phyloP scores from a whole-genome alignment of 192 early-diverging fungal genomes.

The Allomyces macrogynus region DNA sequence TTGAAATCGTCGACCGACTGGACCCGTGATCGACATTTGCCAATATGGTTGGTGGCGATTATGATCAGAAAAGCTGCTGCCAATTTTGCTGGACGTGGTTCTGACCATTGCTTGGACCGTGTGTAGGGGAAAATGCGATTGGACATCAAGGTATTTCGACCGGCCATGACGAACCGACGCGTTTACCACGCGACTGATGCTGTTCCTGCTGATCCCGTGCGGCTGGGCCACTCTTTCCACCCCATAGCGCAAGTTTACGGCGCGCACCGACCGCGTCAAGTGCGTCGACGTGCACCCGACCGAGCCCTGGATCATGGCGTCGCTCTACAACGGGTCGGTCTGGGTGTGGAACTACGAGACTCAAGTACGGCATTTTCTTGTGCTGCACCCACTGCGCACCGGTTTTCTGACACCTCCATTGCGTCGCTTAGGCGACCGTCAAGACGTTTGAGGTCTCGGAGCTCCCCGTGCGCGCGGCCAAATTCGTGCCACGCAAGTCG shows the following conservation, averaged over 20 bases:
- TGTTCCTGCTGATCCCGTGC: too few species aligned
- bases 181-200: too few species aligned
- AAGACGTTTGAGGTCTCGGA: slow-evolving; percentile 95
- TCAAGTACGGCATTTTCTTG: slow-evolving; percentile 28
- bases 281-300: slow-evolving; percentile 95
- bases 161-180: not conserved
- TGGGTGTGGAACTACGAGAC: slow-evolving; percentile 99
- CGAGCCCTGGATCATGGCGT: slow-evolving; percentile 93
- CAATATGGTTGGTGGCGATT: too few species aligned
- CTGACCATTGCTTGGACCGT: too few species aligned
- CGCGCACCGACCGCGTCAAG: slow-evolving; percentile 82
- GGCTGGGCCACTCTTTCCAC: not conserved
- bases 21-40: too few species aligned
- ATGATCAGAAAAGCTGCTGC: too few species aligned
- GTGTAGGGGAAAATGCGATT: not conserved
- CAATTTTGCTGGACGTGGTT: too few species aligned
- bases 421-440: slow-evolving; percentile 43
- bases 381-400: not conserved
- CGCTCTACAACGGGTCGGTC: slow-evolving; percentile 85
- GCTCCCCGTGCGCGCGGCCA: slow-evolving; percentile 88
- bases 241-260: slow-evolving; percentile 34
- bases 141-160: not conserved
- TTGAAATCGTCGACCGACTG: too few species aligned
- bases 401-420: not conserved
- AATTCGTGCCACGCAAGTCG: slow-evolving; percentile 92